A percentile compares a stretch with the other conserved stretches of the same genome.
Conservation (phyloP, 2,329 filamentous ascomycete species). For the Aureobasidium sp. region DNA sequence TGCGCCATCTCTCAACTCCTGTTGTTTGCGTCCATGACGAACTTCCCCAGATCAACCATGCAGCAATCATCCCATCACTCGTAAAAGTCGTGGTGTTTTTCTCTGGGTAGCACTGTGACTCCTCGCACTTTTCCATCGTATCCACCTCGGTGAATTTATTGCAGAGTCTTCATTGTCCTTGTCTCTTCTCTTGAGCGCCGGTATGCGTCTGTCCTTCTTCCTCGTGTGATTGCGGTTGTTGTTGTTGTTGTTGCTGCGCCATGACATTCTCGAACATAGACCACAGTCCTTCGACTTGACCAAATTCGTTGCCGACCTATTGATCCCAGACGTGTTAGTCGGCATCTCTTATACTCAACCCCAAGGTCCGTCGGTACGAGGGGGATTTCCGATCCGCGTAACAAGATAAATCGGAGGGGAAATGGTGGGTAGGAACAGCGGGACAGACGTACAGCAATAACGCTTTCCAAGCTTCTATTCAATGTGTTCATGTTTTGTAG, state of each 20-base stretch:
- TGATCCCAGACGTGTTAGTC: slow-evolving; percentile 30
- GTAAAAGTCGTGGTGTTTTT: background rate
- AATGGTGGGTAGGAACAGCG: too few species aligned
- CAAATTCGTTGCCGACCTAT: slow-evolving; percentile 89
- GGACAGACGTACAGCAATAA: slow-evolving; percentile 74
- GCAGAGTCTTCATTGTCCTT: background rate
- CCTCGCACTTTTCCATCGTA: background rate
- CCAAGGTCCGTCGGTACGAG: background rate
- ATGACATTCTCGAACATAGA: slow-evolving; percentile 98
- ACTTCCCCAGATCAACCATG: too few species aligned
- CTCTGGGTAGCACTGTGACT: background rate
- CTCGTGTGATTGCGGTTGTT: background rate
- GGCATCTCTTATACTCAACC: too few species aligned
- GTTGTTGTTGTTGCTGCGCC: slow-evolving; percentile 58
- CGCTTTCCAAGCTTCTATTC: slow-evolving; percentile 91
- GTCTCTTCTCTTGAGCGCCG: background rate
- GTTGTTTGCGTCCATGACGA: too few species aligned
- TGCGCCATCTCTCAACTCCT: too few species aligned
- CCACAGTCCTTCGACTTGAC: slow-evolving; percentile 97
- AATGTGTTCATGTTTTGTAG: slow-evolving; percentile 97
- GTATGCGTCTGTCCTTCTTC: background rate
- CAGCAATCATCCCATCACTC: background rate
- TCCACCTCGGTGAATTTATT: background rate
- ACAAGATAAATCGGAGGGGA: background rate
- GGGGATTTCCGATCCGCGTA: slow-evolving; percentile 42